Conservation (phyloP, 148 eudicot species). For the Rhododendron ovatum region DNA sequence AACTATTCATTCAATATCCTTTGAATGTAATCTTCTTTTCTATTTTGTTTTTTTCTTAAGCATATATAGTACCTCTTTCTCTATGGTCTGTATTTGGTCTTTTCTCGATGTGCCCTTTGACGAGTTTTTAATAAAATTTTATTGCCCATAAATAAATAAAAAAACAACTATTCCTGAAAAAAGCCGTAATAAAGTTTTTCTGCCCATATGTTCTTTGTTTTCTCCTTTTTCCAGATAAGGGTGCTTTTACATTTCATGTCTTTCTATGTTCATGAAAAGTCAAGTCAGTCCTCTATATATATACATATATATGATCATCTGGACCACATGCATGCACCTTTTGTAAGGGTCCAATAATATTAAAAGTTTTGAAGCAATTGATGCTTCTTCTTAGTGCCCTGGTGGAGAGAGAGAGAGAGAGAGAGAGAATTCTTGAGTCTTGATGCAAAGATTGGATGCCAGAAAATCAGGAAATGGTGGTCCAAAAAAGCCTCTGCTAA, state of each 20-base stretch:
- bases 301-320: not conserved
- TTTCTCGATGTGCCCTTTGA: too few species aligned
- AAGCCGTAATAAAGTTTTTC: too few species aligned
- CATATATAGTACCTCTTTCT: too few species aligned
- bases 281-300: not conserved
- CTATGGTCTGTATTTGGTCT: too few species aligned
- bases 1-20: too few species aligned
- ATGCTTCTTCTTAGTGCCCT: not conserved
- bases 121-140: too few species aligned
- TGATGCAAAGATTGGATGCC: not conserved
- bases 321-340: slow-evolving; percentile 8
- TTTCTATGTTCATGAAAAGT: not conserved
- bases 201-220: not conserved
- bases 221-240: not conserved
- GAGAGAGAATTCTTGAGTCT: not conserved
- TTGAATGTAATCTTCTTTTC: too few species aligned
- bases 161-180: too few species aligned
- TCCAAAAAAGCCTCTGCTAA: not conserved
- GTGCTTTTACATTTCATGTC: not conserved
- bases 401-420: not conserved
- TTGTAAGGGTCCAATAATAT: slow-evolving; percentile 2
- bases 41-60: too few species aligned
- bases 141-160: too few species aligned
- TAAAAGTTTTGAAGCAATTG: slow-evolving; percentile 11
- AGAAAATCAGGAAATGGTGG: not conserved